A percentile compares a stretch with the other conserved stretches of the same genome.
Conservation (phyloP, 139 green algal species). For the Chlamydomonas sphaeroides region DNA sequence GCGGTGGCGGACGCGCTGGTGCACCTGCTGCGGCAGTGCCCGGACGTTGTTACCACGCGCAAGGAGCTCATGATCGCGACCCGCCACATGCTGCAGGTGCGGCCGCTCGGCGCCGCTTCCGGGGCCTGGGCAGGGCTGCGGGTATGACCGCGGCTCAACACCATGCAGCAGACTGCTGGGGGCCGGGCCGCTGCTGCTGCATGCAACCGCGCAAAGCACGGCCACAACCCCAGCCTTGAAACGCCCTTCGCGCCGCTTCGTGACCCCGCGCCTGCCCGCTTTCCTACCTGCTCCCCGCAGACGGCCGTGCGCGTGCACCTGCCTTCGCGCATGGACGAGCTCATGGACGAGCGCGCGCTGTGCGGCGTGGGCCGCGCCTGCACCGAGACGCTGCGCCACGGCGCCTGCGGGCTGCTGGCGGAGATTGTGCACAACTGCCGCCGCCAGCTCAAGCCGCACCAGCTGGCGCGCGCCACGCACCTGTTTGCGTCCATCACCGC, state of each 20-base stretch:
- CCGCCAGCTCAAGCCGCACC: conserved; percentile 12
- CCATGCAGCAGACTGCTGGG: too few relatives aligned
- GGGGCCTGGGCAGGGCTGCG: too few relatives aligned
- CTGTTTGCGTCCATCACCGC: conserved; percentile 22
- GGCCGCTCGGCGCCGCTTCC: too few relatives aligned
- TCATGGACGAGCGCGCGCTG: conserved; percentile 85
- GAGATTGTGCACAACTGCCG: conserved; percentile 80
- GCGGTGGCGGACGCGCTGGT: conserved; percentile 45
- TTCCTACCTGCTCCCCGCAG: not conserved
- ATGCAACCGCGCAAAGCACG: too few relatives aligned
- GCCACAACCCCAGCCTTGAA: too few relatives aligned
- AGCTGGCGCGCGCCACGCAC: conserved; percentile 24
- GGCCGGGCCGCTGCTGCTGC: too few relatives aligned
- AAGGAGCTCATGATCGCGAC: conserved; percentile 86
- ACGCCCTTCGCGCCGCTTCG: too few relatives aligned
- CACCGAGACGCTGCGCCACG: conserved; percentile 75
- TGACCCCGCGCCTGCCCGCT: too few relatives aligned
- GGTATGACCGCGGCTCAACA: too few relatives aligned
- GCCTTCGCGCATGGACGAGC: conserved; percentile 55
- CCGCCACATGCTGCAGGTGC: conserved; percentile 6
- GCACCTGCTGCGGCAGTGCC: conserved; percentile 56
- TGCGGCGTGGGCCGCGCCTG: conserved; percentile 76
- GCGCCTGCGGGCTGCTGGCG: conserved; percentile 70
- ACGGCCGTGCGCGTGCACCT: conserved; percentile 29
- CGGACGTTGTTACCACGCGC: conserved; percentile 37